Base-by-base conservation (phyloP, 148 eudicot species). In the Rhododendron vialii region DNA sequence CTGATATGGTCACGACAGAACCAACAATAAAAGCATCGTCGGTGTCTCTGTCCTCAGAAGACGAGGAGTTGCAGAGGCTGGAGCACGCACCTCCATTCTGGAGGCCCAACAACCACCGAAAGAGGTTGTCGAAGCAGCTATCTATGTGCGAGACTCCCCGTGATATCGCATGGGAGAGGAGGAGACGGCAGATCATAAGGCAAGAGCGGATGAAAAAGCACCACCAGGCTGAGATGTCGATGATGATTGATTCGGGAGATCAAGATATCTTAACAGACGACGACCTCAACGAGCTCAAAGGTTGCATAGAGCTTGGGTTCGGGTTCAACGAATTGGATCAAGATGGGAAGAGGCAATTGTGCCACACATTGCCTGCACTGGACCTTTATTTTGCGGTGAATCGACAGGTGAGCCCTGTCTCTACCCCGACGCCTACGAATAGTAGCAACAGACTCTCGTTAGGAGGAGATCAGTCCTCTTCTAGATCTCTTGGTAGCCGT, bases 351-450 rank as follows among this genome's bases (percentile, higher is more conserved):
- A 69, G 75, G 75, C 71, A 63, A 24, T 4, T 96, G 5, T 91
- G 97, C 84, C 85, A 88, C 57, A 95, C 97, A 0, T 75, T 96
- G 59, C 99, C 99, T 0, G 99, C 97, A 0, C 85, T 96, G 26
- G 97, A 96, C 87, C 89, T 95, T 20, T 95, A 96, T 78, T 96
- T 96, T 12, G 98, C 98, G 0, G 96, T 96, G 22, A 93, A 96
- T 36, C 85, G 98, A 0, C 94, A 89, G 65, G 83, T 90, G 2
- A 95, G 96, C 87, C 96, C 96, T 0, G 76, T 91, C 78, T 87
- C 75, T 69, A 69, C 75, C 7, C 75, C 36, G 18, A 69, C 91
- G 4, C 86, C 95, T 15, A 98, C 98, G 4, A 89, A 73, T 81
- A 90, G 96, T 7, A 45, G 83, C 61, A 8, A 43, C 78, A 36